Conservation (phyloP, 176 grass and related monocot species). For the Cenchrus purpureus region DNA sequence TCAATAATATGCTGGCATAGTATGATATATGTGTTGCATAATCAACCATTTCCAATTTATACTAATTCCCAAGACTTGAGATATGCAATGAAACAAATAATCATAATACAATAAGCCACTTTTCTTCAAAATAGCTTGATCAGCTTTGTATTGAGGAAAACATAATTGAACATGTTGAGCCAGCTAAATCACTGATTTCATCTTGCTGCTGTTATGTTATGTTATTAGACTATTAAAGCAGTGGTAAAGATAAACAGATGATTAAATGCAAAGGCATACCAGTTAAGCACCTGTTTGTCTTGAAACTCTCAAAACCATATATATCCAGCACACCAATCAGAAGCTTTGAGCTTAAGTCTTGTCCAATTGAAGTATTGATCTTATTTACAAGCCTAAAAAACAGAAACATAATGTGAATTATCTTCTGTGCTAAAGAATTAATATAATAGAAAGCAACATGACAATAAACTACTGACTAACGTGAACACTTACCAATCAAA, state of each 20-base stretch:
- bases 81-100: conserved; percentile 24
- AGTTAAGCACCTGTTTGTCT: conserved; percentile 99
- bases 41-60: not conserved
- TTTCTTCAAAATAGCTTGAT: conserved; percentile 8
- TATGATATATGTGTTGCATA: not conserved
- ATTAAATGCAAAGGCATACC: conserved; percentile 80
- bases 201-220: not conserved
- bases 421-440: not conserved
- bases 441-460: conserved; percentile 12
- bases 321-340: conserved; percentile 98
- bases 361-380: conserved; percentile 96
- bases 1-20: not conserved
- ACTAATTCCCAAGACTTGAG: not conserved
- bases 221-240: not conserved
- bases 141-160: not conserved
- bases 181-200: not conserved
- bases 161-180: not conserved
- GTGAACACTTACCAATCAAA: conserved; percentile 89
- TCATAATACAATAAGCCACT: conserved; percentile 1
- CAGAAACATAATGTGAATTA: conserved; percentile 24
- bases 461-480: conserved; percentile 30
- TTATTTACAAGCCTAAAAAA: conserved; percentile 86
- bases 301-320: conserved; percentile 99
- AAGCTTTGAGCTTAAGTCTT: conserved; percentile 89
- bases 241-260: conserved; percentile 39